Conservation (phyloP, 2,329 filamentous ascomycete species). For the Colletotrichum sp. region DNA sequence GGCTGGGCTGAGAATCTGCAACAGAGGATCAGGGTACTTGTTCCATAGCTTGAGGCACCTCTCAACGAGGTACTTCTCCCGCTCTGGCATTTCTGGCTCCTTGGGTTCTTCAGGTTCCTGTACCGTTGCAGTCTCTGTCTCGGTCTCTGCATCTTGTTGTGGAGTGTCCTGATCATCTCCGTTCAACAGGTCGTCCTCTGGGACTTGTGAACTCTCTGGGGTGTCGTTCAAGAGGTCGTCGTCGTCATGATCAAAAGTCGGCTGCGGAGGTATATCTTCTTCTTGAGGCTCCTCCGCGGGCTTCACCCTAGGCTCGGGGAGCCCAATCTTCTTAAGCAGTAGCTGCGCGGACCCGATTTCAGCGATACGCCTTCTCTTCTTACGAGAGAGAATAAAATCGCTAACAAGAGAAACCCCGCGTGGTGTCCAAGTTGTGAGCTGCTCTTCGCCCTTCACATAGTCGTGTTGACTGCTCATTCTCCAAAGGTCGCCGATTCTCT, state of each 20-base stretch:
- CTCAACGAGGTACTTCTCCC: constrained; percentile 52
- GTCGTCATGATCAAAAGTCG: constrained; percentile 53
- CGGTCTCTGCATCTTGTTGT: constrained; percentile 27
- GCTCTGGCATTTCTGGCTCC: constrained; percentile 45
- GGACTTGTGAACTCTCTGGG: constrained; percentile 55
- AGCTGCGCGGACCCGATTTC: constrained; percentile 81
- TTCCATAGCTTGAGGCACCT: constrained; percentile 71
- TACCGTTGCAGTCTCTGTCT: constrained; percentile 21
- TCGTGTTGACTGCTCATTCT: constrained; percentile 93
- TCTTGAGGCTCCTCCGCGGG: constrained; percentile 36
- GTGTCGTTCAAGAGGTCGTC: constrained; percentile 65
- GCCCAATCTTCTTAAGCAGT: constrained; percentile 64
- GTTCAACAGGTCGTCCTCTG: constrained; percentile 31
- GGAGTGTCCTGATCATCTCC: constrained; percentile 25
- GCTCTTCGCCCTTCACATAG: constrained; percentile 95
- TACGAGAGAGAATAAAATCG: constrained; percentile 80
- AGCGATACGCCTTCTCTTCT: constrained; percentile 73
- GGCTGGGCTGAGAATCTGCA: constrained; percentile 59
- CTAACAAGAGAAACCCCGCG: constrained; percentile 89
- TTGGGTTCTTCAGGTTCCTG: constrained; percentile 23
- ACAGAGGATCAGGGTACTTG: constrained; percentile 61
- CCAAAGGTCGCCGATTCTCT: constrained; percentile 92
- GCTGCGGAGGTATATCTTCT: constrained; percentile 38
- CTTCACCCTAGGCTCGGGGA: constrained; percentile 45
- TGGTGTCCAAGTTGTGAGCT: constrained; percentile 83